Percentiles rank a stretch among this genome's conserved stretches.
phyloP scores from a whole-genome alignment of 345 rosid species.

The Camelina neglecta region DNA sequence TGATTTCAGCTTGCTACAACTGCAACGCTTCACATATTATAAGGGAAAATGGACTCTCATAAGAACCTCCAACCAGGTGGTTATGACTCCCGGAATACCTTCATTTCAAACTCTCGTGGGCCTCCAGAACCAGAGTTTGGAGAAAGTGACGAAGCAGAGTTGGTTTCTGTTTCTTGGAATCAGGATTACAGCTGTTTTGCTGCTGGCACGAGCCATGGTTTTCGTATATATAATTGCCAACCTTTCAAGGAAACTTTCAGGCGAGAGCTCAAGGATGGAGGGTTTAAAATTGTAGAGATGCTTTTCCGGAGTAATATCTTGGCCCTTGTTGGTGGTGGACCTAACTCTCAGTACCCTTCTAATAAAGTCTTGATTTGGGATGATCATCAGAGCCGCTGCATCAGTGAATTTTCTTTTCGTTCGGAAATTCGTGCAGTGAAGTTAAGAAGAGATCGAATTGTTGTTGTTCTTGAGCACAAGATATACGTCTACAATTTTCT shows the following conservation, averaged over 20 bases:
- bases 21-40: slow-evolving; percentile 36
- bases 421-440: slow-evolving; percentile 83
- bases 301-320: slow-evolving; percentile 84
- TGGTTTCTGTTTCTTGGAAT: slow-evolving; percentile 84
- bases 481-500: slow-evolving; percentile 72
- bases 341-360: slow-evolving; percentile 80
- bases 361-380: slow-evolving; percentile 91
- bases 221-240: slow-evolving; percentile 76
- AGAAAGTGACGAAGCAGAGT: slow-evolving; percentile 54
- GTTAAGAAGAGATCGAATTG: slow-evolving; percentile 74
- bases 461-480: slow-evolving; percentile 88
- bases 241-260: slow-evolving; percentile 85
- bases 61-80: slow-evolving; percentile 41
- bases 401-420: slow-evolving; percentile 80
- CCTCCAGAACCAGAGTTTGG: slow-evolving; percentile 44
- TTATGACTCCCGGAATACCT: slow-evolving; percentile 39
- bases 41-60: slow-evolving; percentile 52
- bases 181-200: slow-evolving; percentile 88
- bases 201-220: slow-evolving; percentile 77
- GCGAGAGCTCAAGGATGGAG: slow-evolving; percentile 68
- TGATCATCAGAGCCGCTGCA: slow-evolving; percentile 85
- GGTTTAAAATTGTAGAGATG: slow-evolving; percentile 91
- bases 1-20: too few species aligned
- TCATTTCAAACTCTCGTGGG: slow-evolving; percentile 43
- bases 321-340: slow-evolving; percentile 79